These are phyloP conservation scores for Papilionanthe hybrid DNA, from an alignment of 116 monocot genomes.

Conservation along the genomic window DNA sequence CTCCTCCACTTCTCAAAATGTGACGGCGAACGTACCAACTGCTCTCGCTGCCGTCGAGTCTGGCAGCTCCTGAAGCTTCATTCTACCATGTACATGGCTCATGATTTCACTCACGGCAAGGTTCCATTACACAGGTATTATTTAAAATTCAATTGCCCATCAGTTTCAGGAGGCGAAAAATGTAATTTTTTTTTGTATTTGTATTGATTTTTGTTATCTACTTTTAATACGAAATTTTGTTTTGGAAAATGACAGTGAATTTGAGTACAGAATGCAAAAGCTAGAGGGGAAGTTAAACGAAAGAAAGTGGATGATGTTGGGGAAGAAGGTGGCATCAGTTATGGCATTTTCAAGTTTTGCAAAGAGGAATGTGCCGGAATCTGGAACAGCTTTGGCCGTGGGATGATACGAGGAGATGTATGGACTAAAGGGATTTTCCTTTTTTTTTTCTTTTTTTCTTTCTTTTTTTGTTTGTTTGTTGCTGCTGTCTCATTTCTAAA, in stretches of 20 bases:
- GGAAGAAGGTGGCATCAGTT: slow-evolving; percentile 30
- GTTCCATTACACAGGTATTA: slow-evolving; percentile 41
- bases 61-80: slow-evolving; percentile 55
- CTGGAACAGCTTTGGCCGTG: too few relatives aligned
- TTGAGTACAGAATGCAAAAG: slow-evolving; percentile 26
- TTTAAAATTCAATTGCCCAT: background rate
- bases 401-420: too few relatives aligned
- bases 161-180: too few relatives aligned
- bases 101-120: slow-evolving; percentile 13
- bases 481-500: too few relatives aligned
- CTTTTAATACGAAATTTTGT: too few relatives aligned
- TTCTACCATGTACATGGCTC: slow-evolving; percentile 23
- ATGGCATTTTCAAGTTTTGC: slow-evolving; percentile 29
- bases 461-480: too few relatives aligned
- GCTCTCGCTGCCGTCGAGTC: slow-evolving; percentile 32
- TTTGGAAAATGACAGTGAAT: slow-evolving; percentile 23
- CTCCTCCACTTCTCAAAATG: slow-evolving; percentile 46
- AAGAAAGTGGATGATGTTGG: slow-evolving; percentile 36
- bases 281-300: slow-evolving; percentile 17
- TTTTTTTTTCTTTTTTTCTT: too few relatives aligned
- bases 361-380: slow-evolving; percentile 11
- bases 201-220: too few relatives aligned
- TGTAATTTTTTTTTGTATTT: too few relatives aligned
- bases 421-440: too few relatives aligned
- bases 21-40: slow-evolving; percentile 10